A percentile compares a stretch with the other conserved stretches of the same genome.
Evolutionary conservation across 1,139 yeast species (phyloP).

Genomic region (Pichia sp.): DNA sequence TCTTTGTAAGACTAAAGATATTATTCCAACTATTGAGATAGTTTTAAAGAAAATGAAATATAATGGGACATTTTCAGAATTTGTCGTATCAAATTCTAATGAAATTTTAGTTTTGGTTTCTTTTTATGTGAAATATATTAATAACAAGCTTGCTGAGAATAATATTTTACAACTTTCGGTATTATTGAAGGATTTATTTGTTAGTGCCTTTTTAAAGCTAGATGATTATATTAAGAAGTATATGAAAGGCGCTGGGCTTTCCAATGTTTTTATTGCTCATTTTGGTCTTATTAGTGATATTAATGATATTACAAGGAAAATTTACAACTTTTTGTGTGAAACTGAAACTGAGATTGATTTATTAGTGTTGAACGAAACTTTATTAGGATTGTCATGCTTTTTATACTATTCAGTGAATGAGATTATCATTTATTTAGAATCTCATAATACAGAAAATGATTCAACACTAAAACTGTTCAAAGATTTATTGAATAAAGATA

Average conservation of each 20-base stretch:
- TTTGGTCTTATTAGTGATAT: conserved; percentile 18
- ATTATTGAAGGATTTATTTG: conserved; percentile 17
- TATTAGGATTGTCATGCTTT: conserved; percentile 21
- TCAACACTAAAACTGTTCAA: conserved; percentile 7
- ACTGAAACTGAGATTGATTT: neutral
- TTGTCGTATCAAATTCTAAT: neutral
- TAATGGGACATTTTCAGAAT: neutral
- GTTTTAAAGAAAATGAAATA: conserved; percentile 1
- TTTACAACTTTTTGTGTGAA: conserved; percentile 7
- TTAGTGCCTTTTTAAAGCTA: conserved; percentile 19
- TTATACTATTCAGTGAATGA: conserved; percentile 24
- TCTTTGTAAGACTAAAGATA: conserved; percentile 1
- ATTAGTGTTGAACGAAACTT: conserved; percentile 11
- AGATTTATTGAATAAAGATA: conserved; percentile 16
- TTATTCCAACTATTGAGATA: conserved; percentile 2
- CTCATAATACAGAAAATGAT: neutral
- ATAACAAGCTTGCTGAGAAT: conserved; percentile 4
- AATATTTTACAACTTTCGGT: conserved; percentile 6
- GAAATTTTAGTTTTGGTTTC: conserved; percentile 7
- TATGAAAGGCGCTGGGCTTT: conserved; percentile 16
- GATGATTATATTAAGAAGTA: conserved; percentile 20
- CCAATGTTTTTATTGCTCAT: conserved; percentile 20
- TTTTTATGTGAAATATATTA: neutral
- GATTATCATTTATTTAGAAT: conserved; percentile 6
- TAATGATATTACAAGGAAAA: conserved; percentile 17